phyloP scores from a whole-genome alignment of 257 asterid genomes.

The Leonotis leonurus region DNA sequence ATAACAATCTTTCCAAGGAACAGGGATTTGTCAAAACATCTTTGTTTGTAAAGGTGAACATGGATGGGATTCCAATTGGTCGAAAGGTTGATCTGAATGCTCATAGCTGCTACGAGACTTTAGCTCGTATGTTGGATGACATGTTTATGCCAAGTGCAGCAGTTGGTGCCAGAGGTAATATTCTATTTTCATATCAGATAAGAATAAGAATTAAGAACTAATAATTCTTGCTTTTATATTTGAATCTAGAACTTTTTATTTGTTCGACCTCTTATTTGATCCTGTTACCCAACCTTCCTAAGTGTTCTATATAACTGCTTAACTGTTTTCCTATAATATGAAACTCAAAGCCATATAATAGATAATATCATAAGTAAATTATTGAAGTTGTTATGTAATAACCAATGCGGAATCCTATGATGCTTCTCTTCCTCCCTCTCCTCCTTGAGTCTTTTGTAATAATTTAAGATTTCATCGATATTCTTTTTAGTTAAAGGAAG shows the following conservation, averaged over 20 bases:
- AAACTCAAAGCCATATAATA: not conserved
- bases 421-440: not conserved
- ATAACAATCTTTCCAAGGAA: conserved; percentile 24
- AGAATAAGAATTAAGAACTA: not conserved
- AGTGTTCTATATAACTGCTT: not conserved
- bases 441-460: not conserved
- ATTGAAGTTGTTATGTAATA: not conserved
- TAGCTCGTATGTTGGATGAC: conserved; percentile 53
- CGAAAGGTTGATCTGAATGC: conserved; percentile 78
- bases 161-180: conserved; percentile 44
- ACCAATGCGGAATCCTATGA: not conserved
- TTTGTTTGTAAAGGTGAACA: conserved; percentile 75
- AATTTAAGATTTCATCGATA: not conserved
- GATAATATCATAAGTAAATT: not conserved
- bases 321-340: not conserved
- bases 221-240: not conserved
- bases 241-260: not conserved
- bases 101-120: conserved; percentile 59
- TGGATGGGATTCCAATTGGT: conserved; percentile 84
- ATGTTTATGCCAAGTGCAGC: conserved; percentile 50
- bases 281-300: not conserved
- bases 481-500: not conserved
- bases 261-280: not conserved
- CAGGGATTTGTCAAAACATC: conserved; percentile 34
- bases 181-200: not conserved